Conservation (phyloP, 2,329 filamentous ascomycete species). For the Pseudopyrenochaeta lycopersici region DNA sequence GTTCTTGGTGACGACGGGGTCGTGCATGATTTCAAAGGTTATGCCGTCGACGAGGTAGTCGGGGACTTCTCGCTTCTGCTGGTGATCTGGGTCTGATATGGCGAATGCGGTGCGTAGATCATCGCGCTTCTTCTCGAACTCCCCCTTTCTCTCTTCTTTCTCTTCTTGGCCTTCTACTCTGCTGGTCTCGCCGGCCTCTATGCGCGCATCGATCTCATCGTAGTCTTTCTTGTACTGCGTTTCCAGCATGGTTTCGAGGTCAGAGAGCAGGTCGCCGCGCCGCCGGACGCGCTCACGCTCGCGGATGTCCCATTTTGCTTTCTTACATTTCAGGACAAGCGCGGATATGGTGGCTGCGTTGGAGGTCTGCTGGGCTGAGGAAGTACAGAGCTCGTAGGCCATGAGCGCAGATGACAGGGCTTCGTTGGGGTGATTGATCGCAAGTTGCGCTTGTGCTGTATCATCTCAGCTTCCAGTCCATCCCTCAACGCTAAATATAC, state of each 20-base stretch:
- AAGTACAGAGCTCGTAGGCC: conserved; percentile 76
- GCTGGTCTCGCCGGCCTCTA: conserved; percentile 49
- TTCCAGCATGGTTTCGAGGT: conserved; percentile 61
- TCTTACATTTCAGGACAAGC: conserved; percentile 82
- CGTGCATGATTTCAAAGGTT: conserved; percentile 76
- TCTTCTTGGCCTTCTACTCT: conserved; percentile 58
- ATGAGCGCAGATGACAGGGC: conserved; percentile 74
- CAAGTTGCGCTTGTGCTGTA: conserved; percentile 79
- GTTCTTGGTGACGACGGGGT: conserved; percentile 77
- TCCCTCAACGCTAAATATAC: not conserved
- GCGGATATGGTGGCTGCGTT: conserved; percentile 76
- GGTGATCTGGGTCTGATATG: conserved; percentile 55
- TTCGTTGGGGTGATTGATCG: conserved; percentile 74
- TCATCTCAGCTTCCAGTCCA: conserved; percentile 17
- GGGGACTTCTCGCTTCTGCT: conserved; percentile 66
- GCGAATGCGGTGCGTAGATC: conserved; percentile 58
- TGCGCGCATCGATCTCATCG: conserved; percentile 50
- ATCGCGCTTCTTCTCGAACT: conserved; percentile 52
- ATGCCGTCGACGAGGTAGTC: conserved; percentile 83
- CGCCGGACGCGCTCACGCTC: conserved; percentile 70
- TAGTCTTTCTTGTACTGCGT: conserved; percentile 43
- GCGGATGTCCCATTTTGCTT: conserved; percentile 80
- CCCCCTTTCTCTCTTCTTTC: conserved; percentile 54
- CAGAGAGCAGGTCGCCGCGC: conserved; percentile 66
- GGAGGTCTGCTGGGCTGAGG: conserved; percentile 65